Evolutionary conservation across 2,329 filamentous ascomycete genomes (phyloP).

Genomic region (Hypocrella siamensis): DNA sequence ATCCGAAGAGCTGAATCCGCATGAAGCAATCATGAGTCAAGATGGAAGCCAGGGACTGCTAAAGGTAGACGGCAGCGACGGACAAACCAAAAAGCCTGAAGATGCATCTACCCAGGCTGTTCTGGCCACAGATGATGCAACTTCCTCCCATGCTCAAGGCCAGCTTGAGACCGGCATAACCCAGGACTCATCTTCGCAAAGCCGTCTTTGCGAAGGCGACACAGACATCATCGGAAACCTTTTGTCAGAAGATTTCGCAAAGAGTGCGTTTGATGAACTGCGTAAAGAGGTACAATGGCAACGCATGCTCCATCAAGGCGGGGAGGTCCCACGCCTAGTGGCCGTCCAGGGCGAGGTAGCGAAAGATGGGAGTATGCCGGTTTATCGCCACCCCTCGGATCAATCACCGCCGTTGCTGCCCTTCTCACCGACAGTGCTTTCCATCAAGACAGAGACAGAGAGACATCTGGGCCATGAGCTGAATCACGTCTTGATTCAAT

Average conservation of each 20-base stretch:
- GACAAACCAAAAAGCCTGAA: no score
- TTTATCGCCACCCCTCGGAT: slow-evolving; percentile 92
- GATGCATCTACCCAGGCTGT: no score
- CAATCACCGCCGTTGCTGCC: slow-evolving; percentile 62
- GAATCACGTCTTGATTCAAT: slow-evolving; percentile 86
- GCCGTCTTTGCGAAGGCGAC: slow-evolving; percentile 62
- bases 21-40: no score
- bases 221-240: slow-evolving; percentile 59
- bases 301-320: slow-evolving; percentile 81
- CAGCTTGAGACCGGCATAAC: no score
- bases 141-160: no score
- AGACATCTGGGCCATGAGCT: slow-evolving; percentile 59
- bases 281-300: slow-evolving; percentile 72
- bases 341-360: slow-evolving; percentile 68
- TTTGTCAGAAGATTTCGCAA: slow-evolving; percentile 39
- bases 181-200: no score
- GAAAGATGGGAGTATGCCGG: slow-evolving; percentile 57
- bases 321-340: slow-evolving; percentile 80
- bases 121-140: no score
- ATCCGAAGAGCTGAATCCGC: no score
- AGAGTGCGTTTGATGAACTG: slow-evolving; percentile 52
- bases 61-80: no score
- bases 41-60: no score
- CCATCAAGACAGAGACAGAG: slow-evolving; percentile 55
- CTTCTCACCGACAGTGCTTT: slow-evolving; percentile 59